A percentile compares a stretch with the other conserved stretches of the same genome.
These are phyloP conservation scores for Dianthus caryophyllus DNA, from an alignment of 148 eudicot genomes.

Conservation along the genomic window DNA sequence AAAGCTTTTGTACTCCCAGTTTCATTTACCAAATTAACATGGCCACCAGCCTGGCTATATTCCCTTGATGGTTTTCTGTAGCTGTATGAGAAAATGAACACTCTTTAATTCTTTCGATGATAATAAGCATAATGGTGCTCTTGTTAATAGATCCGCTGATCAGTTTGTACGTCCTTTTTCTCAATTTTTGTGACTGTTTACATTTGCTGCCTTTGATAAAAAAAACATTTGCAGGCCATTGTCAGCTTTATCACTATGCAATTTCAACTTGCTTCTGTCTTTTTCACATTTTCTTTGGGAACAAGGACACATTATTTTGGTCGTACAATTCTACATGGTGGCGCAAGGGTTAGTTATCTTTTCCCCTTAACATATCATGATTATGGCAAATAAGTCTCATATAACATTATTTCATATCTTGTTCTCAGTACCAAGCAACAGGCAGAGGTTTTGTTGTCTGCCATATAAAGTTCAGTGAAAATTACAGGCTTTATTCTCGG, in stretches of 20 bases:
- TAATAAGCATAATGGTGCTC: not conserved
- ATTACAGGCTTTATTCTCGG: constrained; percentile 96
- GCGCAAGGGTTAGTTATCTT: constrained; percentile 68
- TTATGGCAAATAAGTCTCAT: not conserved
- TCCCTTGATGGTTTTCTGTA: not conserved
- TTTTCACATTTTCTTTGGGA: constrained; percentile 96
- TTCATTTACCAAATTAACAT: no score
- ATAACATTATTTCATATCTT: not conserved
- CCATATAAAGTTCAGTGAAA: constrained; percentile 92
- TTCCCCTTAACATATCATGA: not conserved
- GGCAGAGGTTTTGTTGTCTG: constrained; percentile 98
- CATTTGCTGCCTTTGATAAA: constrained; percentile 1
- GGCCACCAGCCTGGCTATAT: no score
- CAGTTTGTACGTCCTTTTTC: constrained; percentile 13
- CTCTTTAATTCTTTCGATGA: not conserved
- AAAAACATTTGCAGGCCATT: constrained; percentile 58
- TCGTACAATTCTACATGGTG: constrained; percentile 97
- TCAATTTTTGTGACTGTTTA: not conserved
- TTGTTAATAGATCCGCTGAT: not conserved
- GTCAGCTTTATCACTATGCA: constrained; percentile 98
- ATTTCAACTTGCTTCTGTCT: constrained; percentile 86
- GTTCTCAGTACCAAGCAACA: constrained; percentile 98
- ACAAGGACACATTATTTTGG: constrained; percentile 97
- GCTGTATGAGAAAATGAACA: not conserved
- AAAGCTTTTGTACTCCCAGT: not conserved